These are phyloP conservation scores for Leishmania aethiopica DNA, from an alignment of 208 protist species.

Conservation along the genomic window DNA sequence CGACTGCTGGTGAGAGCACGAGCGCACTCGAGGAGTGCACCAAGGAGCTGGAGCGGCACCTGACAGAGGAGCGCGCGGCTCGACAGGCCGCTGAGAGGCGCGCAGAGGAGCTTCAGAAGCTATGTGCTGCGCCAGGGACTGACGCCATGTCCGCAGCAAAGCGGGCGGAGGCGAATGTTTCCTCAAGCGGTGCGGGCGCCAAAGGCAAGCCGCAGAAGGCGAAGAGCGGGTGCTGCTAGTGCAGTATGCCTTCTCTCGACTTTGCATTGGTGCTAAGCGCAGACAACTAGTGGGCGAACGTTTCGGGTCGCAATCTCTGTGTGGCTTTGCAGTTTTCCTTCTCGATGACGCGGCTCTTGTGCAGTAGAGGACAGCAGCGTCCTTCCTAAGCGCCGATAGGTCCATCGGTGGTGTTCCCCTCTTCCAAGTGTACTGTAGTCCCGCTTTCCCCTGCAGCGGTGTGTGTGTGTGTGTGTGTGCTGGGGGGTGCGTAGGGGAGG, in stretches of 20 bases:
- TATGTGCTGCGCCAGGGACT: not conserved
- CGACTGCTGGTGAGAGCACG: not conserved
- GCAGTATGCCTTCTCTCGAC: not conserved
- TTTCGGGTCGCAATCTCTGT: not conserved
- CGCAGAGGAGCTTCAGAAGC: constrained; percentile 19
- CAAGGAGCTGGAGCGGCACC: constrained; percentile 14
- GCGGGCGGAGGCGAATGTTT: constrained; percentile 4
- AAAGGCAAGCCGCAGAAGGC: constrained; percentile 33
- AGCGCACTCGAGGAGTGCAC: constrained; percentile 15
- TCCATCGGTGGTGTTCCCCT: not conserved
- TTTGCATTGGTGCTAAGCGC: not conserved
- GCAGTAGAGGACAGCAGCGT: not conserved
- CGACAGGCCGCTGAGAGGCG: constrained; percentile 15
- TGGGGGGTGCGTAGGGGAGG: too few relatives aligned
- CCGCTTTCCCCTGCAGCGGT: not conserved
- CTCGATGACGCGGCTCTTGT: not conserved
- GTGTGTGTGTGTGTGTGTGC: not conserved
- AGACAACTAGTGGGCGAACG: not conserved
- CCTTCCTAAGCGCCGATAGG: not conserved
- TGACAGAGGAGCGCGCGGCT: constrained; percentile 15
- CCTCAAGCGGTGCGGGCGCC: not conserved
- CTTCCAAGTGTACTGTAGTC: not conserved
- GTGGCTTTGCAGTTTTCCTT: not conserved
- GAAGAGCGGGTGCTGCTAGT: constrained; percentile 43
- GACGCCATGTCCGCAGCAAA: not conserved